Evolutionary conservation across 805 yeast genomes (phyloP), one percentile per base, ranked within the genome.

Genomic region (Ogataea corticis): DNA sequence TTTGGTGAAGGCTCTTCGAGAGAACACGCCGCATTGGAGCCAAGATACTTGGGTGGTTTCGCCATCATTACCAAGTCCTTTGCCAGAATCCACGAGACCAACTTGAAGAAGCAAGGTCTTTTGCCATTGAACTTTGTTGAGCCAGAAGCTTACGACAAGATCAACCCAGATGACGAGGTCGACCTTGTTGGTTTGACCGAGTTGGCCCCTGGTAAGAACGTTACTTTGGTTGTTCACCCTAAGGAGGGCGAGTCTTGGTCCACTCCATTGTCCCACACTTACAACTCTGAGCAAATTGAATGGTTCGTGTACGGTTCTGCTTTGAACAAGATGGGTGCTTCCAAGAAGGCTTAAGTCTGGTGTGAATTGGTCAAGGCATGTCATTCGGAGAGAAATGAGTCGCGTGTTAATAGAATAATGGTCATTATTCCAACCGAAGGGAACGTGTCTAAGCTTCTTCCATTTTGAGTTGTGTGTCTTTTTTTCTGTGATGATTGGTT

Each of bases 221-320:
- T 92, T 52, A 84, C 79, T 62, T 73, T 91, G 80, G 87, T 86
- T 73, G 80, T 79, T 60, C 80, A 79, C 66, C 83, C 84, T 60
- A 69, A 73, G 69, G 75, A 85, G 52, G 97, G 97, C 65, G 76
- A 69, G 59, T 73, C 90, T 52, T 94, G 97, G 97, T 85, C 83
- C 63, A 78, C 92, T 67, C 85, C 81, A 75, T 87, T 94, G 71
- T 81, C 96, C 46, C 99, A 94, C 81, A 94, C 99, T 56, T 94
- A 87, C 82, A 94, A 94, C 81, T 52, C 69, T 54, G 97, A 94
- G 79, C 99, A 92, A 80, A 87, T 92, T 68, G 97, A 88, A 70
- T 92, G 98, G 98, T 92, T 92, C 87, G 92, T 88, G 82, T 83
- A 85, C 65, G 99, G 99, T 78, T 90, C 97, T 61, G 99, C 99